Conservation (phyloP, 2,329 filamentous ascomycete species). For the Cladosporium cucumerinum region DNA sequence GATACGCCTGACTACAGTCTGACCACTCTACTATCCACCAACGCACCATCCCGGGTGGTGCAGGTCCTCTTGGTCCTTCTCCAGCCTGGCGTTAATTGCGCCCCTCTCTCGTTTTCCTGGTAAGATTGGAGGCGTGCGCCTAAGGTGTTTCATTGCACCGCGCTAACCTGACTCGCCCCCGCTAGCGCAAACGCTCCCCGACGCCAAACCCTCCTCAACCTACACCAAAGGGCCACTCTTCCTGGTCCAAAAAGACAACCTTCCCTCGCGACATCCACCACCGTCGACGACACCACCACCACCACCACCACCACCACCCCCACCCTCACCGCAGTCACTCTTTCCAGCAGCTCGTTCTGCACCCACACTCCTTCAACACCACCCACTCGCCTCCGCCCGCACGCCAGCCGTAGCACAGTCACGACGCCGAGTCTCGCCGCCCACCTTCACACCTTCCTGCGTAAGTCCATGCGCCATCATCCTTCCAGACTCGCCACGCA, state of each 20-base stretch:
- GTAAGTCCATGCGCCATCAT: constrained; percentile 13
- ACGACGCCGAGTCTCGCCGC: constrained; percentile 1
- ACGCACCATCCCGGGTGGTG: constrained; percentile 3
- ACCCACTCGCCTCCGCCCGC: constrained; percentile 1
- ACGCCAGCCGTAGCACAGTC: constrained; percentile 14
- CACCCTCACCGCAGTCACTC: constrained; percentile 17
- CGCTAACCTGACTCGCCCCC: not conserved
- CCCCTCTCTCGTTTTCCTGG: not conserved
- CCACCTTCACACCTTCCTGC: constrained; percentile 8
- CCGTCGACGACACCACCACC: no score
- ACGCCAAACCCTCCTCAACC: not conserved
- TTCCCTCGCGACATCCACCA: constrained; percentile 6
- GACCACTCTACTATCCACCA: not conserved
- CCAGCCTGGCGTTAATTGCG: constrained; percentile 14
- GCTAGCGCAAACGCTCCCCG: constrained; percentile 11
- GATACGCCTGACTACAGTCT: not conserved
- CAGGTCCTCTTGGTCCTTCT: constrained; percentile 11
- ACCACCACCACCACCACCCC: not conserved
- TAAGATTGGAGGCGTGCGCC: constrained; percentile 15
- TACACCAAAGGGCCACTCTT: constrained; percentile 4
- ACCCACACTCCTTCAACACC: constrained; percentile 18
- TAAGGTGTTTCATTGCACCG: constrained; percentile 5
- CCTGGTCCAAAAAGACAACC: not conserved
- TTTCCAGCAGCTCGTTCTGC: constrained; percentile 17
- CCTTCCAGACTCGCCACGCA: constrained; percentile 9